Base-by-base conservation (phyloP, 495 filamentous ascomycete species). In the Amphirosellinia nigrospora region DNA sequence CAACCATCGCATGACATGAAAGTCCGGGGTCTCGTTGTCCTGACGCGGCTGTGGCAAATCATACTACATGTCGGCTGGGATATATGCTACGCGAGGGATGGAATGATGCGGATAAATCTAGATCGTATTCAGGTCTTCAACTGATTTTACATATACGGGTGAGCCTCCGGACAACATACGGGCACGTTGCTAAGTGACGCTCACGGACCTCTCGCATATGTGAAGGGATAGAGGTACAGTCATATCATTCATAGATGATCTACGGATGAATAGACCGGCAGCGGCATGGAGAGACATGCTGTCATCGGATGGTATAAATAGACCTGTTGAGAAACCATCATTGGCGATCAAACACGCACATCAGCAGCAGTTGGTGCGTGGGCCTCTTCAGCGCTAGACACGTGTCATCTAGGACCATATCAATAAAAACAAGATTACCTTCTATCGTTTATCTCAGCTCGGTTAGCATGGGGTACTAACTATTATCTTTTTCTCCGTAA, bases 261-360 rank as follows among this genome's bases (percentile, higher is more conserved):
- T 63, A 46, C 39, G 13, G 5, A 63, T 30, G 1, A n/a, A 11
- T 9, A n/a, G 21, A 19, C 23, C 13, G 15, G 8, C 0, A 63
- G 60, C 38, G 5, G 39, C 23, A 32, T 32, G 39, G 46, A 63
- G 45, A 5, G 13, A 13, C 3, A 28, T 61, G 34, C 36, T 45
- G 39, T 11, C 60, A 32, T 45, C 26, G 13, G 46, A 32, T 32
- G 7, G 39, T 46, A 63, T 46, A n/a, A 63, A 46, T 45, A 62
- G 23, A 45, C 26, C 39, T 0, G 4, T 45, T 38, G 26, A 46
- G 60, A 63, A 61, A 63, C 26, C 23, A 43, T 19, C 1, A 15
- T 43, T 19, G 60, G 6, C 39, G 60, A 63, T 63, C 60, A 63
- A 63, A 63, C 60, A n/a, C 23, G 15, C 39, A 30, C 26, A 9